These are phyloP conservation scores for Saturnispora kantuleensis DNA, from an alignment of 805 yeast genomes.

Conservation along the genomic window DNA sequence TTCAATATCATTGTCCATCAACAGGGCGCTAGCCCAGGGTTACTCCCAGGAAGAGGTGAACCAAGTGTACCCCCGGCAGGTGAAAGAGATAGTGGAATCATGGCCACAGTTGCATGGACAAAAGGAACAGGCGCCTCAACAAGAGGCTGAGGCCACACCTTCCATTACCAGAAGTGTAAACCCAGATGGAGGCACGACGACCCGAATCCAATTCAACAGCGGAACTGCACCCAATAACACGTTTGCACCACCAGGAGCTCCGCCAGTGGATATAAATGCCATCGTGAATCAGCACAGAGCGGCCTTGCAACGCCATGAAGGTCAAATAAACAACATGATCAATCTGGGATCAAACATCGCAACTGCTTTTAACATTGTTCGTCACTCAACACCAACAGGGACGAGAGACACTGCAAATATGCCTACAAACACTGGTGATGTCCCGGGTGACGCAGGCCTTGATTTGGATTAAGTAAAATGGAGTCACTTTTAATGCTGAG, in stretches of 20 bases:
- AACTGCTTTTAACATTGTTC: neutral
- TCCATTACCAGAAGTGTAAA: no score
- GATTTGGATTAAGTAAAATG: no score
- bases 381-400: neutral
- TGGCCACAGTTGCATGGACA: neutral
- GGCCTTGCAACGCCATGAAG: neutral
- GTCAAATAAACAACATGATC: neutral
- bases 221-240: no score
- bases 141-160: no score
- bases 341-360: conserved; percentile 4
- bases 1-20: neutral
- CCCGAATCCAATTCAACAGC: no score
- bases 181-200: no score
- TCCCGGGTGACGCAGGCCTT: neutral
- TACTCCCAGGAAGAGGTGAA: conserved; percentile 1
- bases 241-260: neutral
- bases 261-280: neutral
- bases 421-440: neutral
- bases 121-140: no score
- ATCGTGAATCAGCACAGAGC: neutral
- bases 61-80: neutral
- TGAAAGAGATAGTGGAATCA: neutral
- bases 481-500: no score
- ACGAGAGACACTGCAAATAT: neutral
- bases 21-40: conserved; percentile 2